Evolutionary conservation across 2,329 filamentous ascomycete genomes (phyloP).

Genomic region (Coniochaeta pulveracea): DNA sequence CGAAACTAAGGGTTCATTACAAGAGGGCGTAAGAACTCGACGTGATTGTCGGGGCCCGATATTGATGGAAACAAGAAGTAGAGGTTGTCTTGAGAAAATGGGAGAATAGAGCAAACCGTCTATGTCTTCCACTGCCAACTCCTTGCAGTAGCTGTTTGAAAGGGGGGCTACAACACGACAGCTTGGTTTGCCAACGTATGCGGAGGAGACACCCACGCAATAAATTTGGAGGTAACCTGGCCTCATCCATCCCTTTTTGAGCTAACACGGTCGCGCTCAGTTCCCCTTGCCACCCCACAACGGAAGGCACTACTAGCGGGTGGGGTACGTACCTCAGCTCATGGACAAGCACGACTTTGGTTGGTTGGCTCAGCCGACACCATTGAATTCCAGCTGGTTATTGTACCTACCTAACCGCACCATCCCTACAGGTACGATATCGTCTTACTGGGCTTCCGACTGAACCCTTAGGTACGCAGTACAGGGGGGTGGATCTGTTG

Average conservation of each 20-base stretch:
- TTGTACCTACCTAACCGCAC: no score
- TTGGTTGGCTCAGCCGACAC: not conserved
- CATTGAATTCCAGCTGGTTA: conserved; percentile 1
- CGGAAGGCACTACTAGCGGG: not conserved
- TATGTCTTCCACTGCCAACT: conserved; percentile 2
- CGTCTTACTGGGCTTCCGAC: no score
- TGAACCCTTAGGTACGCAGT: no score
- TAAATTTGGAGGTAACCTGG: conserved; percentile 18
- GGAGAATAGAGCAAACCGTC: conserved; percentile 5
- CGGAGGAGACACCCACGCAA: no score
- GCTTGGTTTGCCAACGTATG: no score
- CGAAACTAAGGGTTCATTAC: conserved; percentile 29
- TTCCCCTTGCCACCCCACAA: not conserved
- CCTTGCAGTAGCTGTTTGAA: conserved; percentile 6
- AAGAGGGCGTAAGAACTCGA: no score
- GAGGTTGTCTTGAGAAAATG: conserved; percentile 8
- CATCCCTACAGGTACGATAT: no score
- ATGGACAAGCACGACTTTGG: not conserved
- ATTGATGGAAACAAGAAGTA: conserved; percentile 9
- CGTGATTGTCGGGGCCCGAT: conserved; percentile 10
- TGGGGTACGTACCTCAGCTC: conserved; percentile 3
- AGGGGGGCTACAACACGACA: no score
- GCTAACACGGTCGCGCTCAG: conserved; percentile 1
- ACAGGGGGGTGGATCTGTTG: no score
- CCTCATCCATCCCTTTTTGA: conserved; percentile 15